These are phyloP conservation scores for Aspergillus sp. DNA, from an alignment of 2,329 filamentous ascomycete genomes.

Conservation along the genomic window DNA sequence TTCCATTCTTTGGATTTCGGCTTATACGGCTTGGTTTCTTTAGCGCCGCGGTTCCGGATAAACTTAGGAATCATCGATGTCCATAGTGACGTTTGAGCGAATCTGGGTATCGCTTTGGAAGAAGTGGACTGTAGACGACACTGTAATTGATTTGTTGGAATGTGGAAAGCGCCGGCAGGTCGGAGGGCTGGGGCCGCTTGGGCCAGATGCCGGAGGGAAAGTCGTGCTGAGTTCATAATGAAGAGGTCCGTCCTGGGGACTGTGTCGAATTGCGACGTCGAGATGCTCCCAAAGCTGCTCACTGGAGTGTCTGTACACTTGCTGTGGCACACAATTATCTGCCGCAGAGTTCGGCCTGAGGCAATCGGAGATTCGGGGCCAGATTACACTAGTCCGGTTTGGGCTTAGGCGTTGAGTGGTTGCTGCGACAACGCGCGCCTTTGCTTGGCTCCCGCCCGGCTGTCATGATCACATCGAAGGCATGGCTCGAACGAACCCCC, in stretches of 20 bases:
- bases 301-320: not conserved
- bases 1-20: slow-evolving; percentile 68
- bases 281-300: not conserved
- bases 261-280: slow-evolving; percentile 5
- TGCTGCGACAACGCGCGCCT: slow-evolving; percentile 34
- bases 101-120: slow-evolving; percentile 44
- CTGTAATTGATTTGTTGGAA: slow-evolving; percentile 60
- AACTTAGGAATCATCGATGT: slow-evolving; percentile 66
- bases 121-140: slow-evolving; percentile 23
- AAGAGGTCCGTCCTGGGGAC: slow-evolving; percentile 14
- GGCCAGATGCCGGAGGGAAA: slow-evolving; percentile 11
- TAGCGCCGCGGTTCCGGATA: slow-evolving; percentile 39
- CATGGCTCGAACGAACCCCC: slow-evolving; percentile 7
- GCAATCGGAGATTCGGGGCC: slow-evolving; percentile 10
- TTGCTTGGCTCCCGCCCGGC: slow-evolving; percentile 14
- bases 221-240: slow-evolving; percentile 19
- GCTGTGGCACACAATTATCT: not conserved
- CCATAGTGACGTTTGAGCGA: slow-evolving; percentile 67
- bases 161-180: slow-evolving; percentile 43
- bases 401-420: slow-evolving; percentile 24
- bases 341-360: slow-evolving; percentile 11
- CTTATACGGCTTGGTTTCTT: slow-evolving; percentile 29
- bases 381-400: slow-evolving; percentile 12
- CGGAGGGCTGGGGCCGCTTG: slow-evolving; percentile 18
- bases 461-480: slow-evolving; percentile 12